Percentiles rank a stretch among this genome's conserved stretches.
Conservation (phyloP, 371 early-diverging fungal species). For the Mucor velutinosus region DNA sequence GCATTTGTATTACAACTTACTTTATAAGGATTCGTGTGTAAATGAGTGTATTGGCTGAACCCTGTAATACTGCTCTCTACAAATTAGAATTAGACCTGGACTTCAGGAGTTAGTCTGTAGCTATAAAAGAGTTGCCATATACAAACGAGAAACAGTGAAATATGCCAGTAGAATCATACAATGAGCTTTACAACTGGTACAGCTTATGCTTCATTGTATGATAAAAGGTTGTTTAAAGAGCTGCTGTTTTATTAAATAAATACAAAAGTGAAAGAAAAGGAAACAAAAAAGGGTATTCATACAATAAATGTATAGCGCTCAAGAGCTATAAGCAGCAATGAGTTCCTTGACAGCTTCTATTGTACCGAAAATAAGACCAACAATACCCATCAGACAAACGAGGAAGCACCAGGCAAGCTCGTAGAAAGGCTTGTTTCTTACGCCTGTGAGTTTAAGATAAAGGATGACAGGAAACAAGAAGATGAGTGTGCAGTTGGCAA, state of each 20-base stretch:
- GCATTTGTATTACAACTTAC: no score
- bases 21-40: no score
- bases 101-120: no score
- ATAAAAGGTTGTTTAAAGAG: no score
- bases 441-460: constrained; percentile 74
- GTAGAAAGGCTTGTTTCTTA: constrained; percentile 52
- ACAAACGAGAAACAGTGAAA: no score
- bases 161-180: no score
- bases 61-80: no score
- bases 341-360: constrained; percentile 65
- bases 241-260: not conserved
- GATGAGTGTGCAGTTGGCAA: constrained; percentile 76
- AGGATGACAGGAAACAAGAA: constrained; percentile 84
- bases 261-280: not conserved
- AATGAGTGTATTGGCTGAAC: no score
- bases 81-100: no score
- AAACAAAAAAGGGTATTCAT: not conserved
- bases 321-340: constrained; percentile 27
- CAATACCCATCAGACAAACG: constrained; percentile 67
- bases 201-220: no score
- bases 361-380: constrained; percentile 77
- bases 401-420: constrained; percentile 63
- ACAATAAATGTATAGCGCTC: not conserved
- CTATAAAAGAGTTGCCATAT: no score
- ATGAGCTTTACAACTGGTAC: no score